Base-by-base conservation (phyloP, 345 rosid genomes). In the Garcia nutans region DNA sequence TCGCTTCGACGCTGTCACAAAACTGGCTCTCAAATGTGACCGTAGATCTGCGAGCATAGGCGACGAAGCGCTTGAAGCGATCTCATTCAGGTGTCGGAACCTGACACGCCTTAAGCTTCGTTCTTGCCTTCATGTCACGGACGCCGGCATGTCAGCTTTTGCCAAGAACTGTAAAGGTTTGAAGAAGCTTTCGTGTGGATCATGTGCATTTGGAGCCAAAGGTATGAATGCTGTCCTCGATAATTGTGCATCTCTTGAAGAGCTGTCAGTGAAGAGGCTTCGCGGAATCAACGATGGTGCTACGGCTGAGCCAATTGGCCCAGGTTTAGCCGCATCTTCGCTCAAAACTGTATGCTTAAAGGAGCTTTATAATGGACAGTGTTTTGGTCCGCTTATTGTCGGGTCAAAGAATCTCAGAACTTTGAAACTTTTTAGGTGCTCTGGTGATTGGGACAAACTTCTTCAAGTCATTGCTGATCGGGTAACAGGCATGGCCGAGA, bases 171-270 rank as follows among this genome's bases (percentile, higher is more conserved):
- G 98, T 76, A 87, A 71, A 70, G 84, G 84, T 3, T 77, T 92
- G 89, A 94, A 86, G 88, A 94, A 90, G 82, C 84, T 94, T 19
- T 91, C 97, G 10, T 90, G 91, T 67, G 97, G 93, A 82, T 94
- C 95, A 63, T 94, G 97, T 70, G 71, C 82, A 22, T 94, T 94
- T 26, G 98, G 98, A 59, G 85, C 97, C 41, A 90, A 79, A 82
- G 97, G 96, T 26, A 88, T 94, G 85, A 92, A 92, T 78, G 97
- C 96, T 0, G 86, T 94, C 23, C 89, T 94, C 5, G 89, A 94
- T 58, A 85, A 89, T 65, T 94, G 98, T 74, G 77, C 90, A 0
- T 80, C 81, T 45, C 82, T 90, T 6, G 98, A 92, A 72, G 97
- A 94, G 23, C 62, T 94, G 23, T 88, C 97, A 13, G 83, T 94